Evolutionary conservation across 176 grass and related monocot genomes (phyloP), one percentile per base, ranked within the genome.

Genomic region (Phyllostachys edulis): DNA sequence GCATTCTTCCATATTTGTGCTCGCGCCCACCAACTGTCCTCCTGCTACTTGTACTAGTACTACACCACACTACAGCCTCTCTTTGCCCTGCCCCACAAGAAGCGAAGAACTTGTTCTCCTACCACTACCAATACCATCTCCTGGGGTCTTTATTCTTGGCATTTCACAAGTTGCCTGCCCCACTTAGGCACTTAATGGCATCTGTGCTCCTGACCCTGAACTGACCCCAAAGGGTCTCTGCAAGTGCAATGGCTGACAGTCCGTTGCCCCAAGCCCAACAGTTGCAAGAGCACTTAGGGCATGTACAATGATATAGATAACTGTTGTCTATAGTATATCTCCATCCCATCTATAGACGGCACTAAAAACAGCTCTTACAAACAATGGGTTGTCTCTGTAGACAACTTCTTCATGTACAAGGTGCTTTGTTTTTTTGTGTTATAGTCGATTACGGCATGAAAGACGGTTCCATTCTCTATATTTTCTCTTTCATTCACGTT

Each of bases 61-160:
- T 6, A 2, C 52, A 5, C 50, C 18, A 55, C 7, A 21, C 15
- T 24, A 2, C 7, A 4, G 52, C 52, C 18, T 7, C 18, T 20
- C 6, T 21, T 55, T 7, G 17, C 52, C 18, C 5, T 24, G 21
- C 61, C 50, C 51, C 73, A 60, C 73, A 47, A 38, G 50, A 13
- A 38, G 52, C 0, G 80, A 46, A 76, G 82, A 69, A 57, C 49
- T 26, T 23, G 73, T 77, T 68, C 63, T 37, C 16, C 67, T 61
- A 40, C n/a, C 66, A 59, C 50, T 42, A 36, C 46, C 47, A 17
- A 39, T 21, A 29, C 50, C 36, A 41, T 26, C 74, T 11, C 80
- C 67, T 38, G 80, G 56, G 54, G 10, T 5, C 23, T 2, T 40
- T 40, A 21, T 78, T 69, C 74, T 78, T 37, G 83, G 73, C 73